A percentile compares a stretch with the other conserved stretches of the same genome.
Evolutionary conservation across 306 rosid species (phyloP).

Genomic region (Ormosia semicastrata): DNA sequence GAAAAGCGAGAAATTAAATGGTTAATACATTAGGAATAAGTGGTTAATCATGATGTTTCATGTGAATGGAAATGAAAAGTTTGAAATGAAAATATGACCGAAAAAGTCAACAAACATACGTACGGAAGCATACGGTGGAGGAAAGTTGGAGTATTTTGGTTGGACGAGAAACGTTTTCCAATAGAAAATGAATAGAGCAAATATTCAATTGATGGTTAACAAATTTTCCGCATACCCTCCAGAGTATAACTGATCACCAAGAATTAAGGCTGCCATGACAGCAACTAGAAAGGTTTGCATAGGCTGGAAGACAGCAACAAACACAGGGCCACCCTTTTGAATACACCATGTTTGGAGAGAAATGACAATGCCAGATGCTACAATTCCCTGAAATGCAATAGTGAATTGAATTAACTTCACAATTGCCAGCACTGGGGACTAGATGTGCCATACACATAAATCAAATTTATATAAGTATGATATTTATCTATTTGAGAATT

Average conservation of each 20-base stretch:
- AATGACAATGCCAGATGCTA: slow-evolving; percentile 46
- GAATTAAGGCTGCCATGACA: slow-evolving; percentile 56
- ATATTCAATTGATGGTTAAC: not conserved
- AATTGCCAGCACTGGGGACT: not conserved
- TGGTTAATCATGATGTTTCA: too few relatives aligned
- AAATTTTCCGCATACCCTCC: slow-evolving; percentile 51
- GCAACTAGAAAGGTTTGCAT: slow-evolving; percentile 66
- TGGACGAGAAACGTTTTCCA: too few relatives aligned
- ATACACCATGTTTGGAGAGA: slow-evolving; percentile 62
- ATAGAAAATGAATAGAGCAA: not conserved
- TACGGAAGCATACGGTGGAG: too few relatives aligned
- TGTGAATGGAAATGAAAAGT: too few relatives aligned
- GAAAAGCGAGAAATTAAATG: too few relatives aligned
- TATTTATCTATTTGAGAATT: slow-evolving; percentile 16
- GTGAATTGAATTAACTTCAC: not conserved
- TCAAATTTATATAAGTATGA: not conserved
- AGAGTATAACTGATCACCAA: slow-evolving; percentile 53
- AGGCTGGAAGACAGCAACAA: slow-evolving; percentile 73
- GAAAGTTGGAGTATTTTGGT: too few relatives aligned
- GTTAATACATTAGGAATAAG: too few relatives aligned
- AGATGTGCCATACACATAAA: not conserved
- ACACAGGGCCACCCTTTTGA: slow-evolving; percentile 64
- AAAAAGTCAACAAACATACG: too few relatives aligned
- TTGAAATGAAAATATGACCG: too few relatives aligned
- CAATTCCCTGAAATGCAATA: slow-evolving; percentile 38